These are phyloP conservation scores for Cetraspora pellucida DNA, from an alignment of 192 early-diverging fungal species.

Conservation along the genomic window DNA sequence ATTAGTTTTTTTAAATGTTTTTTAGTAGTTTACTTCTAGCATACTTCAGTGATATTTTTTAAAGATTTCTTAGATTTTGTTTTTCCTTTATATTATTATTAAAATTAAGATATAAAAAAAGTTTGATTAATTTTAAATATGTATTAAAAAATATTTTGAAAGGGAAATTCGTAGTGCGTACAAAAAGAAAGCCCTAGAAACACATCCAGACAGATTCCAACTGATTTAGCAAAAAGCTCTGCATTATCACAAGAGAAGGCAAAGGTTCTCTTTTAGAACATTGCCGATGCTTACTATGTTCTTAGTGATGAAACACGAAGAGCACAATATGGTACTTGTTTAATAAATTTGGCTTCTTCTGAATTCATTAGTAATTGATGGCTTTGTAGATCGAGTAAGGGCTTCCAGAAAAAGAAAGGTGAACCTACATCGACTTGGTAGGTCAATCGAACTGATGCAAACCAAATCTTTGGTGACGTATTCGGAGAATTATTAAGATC, in stretches of 20 bases:
- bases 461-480: slow-evolving; percentile 71
- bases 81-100: no score
- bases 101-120: no score
- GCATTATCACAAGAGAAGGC: slow-evolving; percentile 42
- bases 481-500: slow-evolving; percentile 83
- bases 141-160: no score
- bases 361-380: background rate
- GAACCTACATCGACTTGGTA: slow-evolving; percentile 24
- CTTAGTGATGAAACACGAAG: slow-evolving; percentile 56
- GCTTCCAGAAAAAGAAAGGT: background rate
- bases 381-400: slow-evolving; percentile 14
- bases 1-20: no score
- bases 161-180: slow-evolving; percentile 76
- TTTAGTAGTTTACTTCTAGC: no score
- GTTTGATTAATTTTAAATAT: no score
- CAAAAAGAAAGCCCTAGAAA: slow-evolving; percentile 69
- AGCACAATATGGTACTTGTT: slow-evolving; percentile 53
- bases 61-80: no score
- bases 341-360: background rate
- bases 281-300: slow-evolving; percentile 82
- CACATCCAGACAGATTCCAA: slow-evolving; percentile 70
- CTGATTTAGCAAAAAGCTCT: slow-evolving; percentile 46
- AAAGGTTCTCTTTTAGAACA: slow-evolving; percentile 61
- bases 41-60: no score
- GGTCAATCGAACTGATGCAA: slow-evolving; percentile 53